Evolutionary conservation across 2,329 filamentous ascomycete species (phyloP).

Genomic region (Elsinoe fawcettii): DNA sequence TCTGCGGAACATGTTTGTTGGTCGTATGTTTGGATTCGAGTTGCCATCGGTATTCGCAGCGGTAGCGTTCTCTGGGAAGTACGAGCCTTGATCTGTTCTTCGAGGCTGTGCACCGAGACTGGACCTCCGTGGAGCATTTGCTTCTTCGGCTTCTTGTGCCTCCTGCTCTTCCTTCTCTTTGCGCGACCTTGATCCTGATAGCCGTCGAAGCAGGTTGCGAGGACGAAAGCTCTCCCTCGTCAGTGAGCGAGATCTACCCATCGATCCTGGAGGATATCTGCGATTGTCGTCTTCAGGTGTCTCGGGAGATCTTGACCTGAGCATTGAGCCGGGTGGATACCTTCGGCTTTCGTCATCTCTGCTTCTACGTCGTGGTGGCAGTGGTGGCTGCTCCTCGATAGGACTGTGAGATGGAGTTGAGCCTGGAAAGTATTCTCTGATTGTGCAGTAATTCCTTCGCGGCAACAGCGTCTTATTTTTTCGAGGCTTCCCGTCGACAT

Average conservation of each 20-base stretch:
- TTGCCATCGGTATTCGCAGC: neutral
- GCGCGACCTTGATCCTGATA: conserved; percentile 29
- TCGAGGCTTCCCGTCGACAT: conserved; percentile 78
- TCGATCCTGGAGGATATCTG: conserved; percentile 26
- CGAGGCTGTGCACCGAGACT: conserved; percentile 9
- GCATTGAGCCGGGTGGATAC: conserved; percentile 29
- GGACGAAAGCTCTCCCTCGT: conserved; percentile 29
- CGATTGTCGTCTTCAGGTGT: conserved; percentile 14
- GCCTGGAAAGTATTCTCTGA: conserved; percentile 74
- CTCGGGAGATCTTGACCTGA: conserved; percentile 21
- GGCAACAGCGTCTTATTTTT: conserved; percentile 89
- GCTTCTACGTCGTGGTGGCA: neutral
- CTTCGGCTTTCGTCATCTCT: conserved; percentile 17
- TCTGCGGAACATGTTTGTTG: conserved; percentile 35
- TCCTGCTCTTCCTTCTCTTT: conserved; percentile 15
- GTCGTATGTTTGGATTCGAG: conserved; percentile 20
- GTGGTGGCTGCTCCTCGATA: conserved; percentile 27
- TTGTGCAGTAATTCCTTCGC: conserved; percentile 91
- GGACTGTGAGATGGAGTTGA: conserved; percentile 65
- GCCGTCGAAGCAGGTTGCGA: conserved; percentile 36
- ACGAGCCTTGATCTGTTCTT: conserved; percentile 6
- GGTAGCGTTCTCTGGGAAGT: conserved; percentile 15
- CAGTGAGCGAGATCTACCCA: conserved; percentile 29
- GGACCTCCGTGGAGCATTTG: neutral
- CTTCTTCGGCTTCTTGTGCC: neutral